Evolutionary conservation across 2,329 filamentous ascomycete genomes (phyloP), one percentile per base, ranked within the genome.

Genomic region (Penicillium digitatum): DNA sequence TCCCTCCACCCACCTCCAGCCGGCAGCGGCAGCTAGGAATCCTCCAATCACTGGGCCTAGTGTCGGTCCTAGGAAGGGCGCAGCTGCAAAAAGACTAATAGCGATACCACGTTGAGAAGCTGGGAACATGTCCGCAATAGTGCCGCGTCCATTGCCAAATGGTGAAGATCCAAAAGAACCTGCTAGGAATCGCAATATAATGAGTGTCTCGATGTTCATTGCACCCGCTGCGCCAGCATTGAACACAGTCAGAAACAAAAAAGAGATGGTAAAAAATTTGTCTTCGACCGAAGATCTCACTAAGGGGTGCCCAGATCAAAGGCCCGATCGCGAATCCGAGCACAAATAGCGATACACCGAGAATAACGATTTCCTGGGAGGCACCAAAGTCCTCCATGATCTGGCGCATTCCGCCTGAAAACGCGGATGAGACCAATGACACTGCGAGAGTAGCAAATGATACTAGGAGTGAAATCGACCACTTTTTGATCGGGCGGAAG

Each of bases 401-500:
- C 45, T 68, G 56, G 12, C 31, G 22, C 24, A 69, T 56, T 48
- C 65, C 66, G 7, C 66, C 67, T 14, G 65, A 59, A 22, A 67
- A 68, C 5, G 87, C 87, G 1, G 84, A 86, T 24, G 85, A 88
- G 52, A 84, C 82, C 63, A 91, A 87, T 3, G 88, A 78, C 24
- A 90, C 85, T 29, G 75, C 86, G 38, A 91, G 78, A 1, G 86
- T 87, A 12, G 87, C 83, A 29, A 87, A 65, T 12, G 87, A 85
- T 54, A 87, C 82, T 38, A 87, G 69, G 47, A 82, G 66, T 2
- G 85, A 87, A 59, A 87, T 82, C 29, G 69, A 67, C 87, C 87
- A 90, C 74, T 89, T 89, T 70, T 80, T 81, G 18, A 66, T 54
- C 2, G 66, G 56, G 12, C 78, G 72, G 64, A 84, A 88, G 45